Base-by-base conservation (phyloP, 805 yeast species). In the Candida tallmaniae region DNA sequence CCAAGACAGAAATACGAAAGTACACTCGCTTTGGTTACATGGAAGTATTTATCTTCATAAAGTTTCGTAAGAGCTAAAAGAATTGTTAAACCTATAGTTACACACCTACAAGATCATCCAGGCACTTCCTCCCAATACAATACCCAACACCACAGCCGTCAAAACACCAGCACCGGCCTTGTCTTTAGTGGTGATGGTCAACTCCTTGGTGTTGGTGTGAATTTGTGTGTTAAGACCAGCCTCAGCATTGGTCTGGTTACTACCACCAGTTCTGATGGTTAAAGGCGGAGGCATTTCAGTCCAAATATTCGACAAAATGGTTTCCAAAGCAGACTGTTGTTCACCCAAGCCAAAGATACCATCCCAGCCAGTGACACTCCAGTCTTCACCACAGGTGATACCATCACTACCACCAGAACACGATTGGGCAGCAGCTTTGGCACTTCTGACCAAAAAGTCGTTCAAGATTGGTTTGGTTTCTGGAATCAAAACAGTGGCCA, bases 161-260 rank as follows among this genome's bases (percentile, higher is more conserved):
- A 86, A 56, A 13, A 88, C 67, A 25, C 94, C 96, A 2, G 97
- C 96, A 35, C 97, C 97, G 1, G 87, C 96, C 49, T 73, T 76
- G 50, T 87, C 96, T 40, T 74, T 77, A 0, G 65, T 56, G 1
- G 76, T 64, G 27, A 88, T 76, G 1, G 55, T 60, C 31, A 80
- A 55, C 29, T 51, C 53, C 45, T 74, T 70, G 27, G 39, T 36
- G 39, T 70, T 70, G 21, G 62, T 55, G 5, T 62, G 44, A 12
- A 68, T 60, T 22, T 45, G 57, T 2, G 73, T 45, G 41, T 59
- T 52, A 6, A 44, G 38, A 7, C 69, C 69, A 3, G 70, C 70
- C 11, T 57, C 55, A 3, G 56, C 54, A 37, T 64, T 50, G 22
- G 62, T 59, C 14, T 51, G 32, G 29, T 65, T 58, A 12, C 54